Evolutionary conservation across 192 early-diverging fungal genomes (phyloP).

Genomic region (Mortierella claussenii): DNA sequence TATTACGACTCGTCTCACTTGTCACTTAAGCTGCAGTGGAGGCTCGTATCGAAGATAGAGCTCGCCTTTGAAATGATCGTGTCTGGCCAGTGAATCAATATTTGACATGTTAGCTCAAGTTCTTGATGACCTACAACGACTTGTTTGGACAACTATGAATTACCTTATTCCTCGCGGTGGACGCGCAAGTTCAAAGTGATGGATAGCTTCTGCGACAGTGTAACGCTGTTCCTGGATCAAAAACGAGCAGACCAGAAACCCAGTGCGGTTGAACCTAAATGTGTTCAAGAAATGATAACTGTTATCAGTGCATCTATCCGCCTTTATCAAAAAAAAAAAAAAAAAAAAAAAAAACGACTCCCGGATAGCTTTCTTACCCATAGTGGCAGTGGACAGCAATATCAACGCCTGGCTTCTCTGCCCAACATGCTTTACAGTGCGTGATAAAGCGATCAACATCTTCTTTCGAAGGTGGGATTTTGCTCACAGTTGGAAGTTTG

Average conservation of each 20-base stretch:
- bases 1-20: too few relatives aligned
- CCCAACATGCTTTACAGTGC: conserved; percentile 54
- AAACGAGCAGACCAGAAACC: conserved; percentile 67
- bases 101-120: not conserved
- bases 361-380: too few relatives aligned
- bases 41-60: conserved; percentile 64
- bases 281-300: not conserved
- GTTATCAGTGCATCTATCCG: not conserved
- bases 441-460: conserved; percentile 58
- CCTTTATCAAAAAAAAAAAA: not conserved
- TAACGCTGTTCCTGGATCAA: conserved; percentile 60
- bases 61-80: conserved; percentile 67
- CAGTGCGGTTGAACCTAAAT: conserved; percentile 64
- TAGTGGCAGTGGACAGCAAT: conserved; percentile 71
- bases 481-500: conserved; percentile 61
- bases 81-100: conserved; percentile 45
- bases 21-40: conserved; percentile 20
- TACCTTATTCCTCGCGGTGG: conserved; percentile 63
- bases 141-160: not conserved
- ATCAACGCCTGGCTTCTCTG: conserved; percentile 58
- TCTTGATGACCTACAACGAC: not conserved
- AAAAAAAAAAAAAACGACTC: too few relatives aligned
- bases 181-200: conserved; percentile 55
- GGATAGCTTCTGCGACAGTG: conserved; percentile 60
- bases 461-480: conserved; percentile 60